Base-by-base conservation (phyloP, 2,329 filamentous ascomycete species). In the Neophaeococcomyces mojaviensis region DNA sequence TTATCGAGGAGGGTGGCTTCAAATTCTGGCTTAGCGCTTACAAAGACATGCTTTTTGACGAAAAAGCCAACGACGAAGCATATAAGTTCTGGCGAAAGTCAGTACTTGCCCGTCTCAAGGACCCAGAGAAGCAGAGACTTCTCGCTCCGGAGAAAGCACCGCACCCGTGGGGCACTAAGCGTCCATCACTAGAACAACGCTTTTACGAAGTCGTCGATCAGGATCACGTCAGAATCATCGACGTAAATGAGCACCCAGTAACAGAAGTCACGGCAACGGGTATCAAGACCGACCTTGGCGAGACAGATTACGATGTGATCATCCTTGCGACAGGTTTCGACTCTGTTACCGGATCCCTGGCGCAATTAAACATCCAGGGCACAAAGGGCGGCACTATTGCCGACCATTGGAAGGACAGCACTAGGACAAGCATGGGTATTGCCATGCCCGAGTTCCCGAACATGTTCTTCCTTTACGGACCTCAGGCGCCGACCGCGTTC, bases 51-150 rank as follows among this genome's bases (percentile, higher is more conserved):
- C 50, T 79, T 3, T 58, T 62, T n/a, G 61, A 68, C 20, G 31
- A 63, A 0, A 64, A 73, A 8, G 73, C 75, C 2, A 81, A 80
- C 55, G 58, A 67, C n/a, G 65, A 71, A 47, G 65, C 69, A 0
- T 80, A 79, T 55, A 62, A 71, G 2, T 79, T 79, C 57, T 79
- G 77, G 73, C 64, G 64, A 2, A 66, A 67, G 49, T 77, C 77
- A 58, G 70, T 70, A 0, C 66, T 74, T n/a, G n/a, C n/a, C n/a
- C 68, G 77, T 2, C 67, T 81, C 35, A 61, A 64, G 0, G 72
- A 81, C 46, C 67, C 74, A 0, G 60, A 60, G 20, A 68, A 70
- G 50, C 61, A 68, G 19, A 70, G 77, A 13, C 49, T 79, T 2
- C 63, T 81, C 5, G 76, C 76, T 0, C 78, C 78, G 0, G 53